Conservation (phyloP, 148 eudicot species). For the Rhododendron kiyosumense region DNA sequence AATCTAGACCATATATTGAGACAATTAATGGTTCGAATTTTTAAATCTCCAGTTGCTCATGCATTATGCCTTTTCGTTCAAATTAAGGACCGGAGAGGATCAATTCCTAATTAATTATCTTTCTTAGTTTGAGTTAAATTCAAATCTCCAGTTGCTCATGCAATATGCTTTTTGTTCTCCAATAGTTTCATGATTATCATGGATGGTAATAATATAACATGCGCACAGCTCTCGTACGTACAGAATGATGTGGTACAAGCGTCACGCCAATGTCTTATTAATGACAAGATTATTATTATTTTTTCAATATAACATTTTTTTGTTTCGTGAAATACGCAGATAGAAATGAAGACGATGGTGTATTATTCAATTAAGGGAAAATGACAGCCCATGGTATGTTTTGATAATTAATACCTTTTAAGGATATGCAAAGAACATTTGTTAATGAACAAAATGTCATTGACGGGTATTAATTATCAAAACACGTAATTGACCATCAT, state of each 20-base stretch:
- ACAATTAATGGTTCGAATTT: too few species aligned
- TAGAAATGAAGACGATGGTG: background rate
- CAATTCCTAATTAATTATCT: background rate
- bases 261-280: background rate
- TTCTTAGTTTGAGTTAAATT: background rate
- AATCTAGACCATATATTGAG: too few species aligned
- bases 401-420: too few species aligned
- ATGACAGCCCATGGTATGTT: too few species aligned
- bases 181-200: background rate
- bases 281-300: background rate
- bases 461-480: too few species aligned
- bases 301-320: background rate
- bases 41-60: too few species aligned
- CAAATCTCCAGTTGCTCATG: background rate
- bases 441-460: too few species aligned
- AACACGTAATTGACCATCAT: too few species aligned
- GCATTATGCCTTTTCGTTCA: too few species aligned
- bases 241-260: background rate
- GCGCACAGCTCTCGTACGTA: background rate
- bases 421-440: too few species aligned
- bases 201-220: background rate
- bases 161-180: background rate
- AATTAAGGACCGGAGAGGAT: too few species aligned
- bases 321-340: background rate
- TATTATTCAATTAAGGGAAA: background rate